Percentiles rank a stretch among this genome's conserved stretches.
phyloP scores from a whole-genome alignment of 108 stramenopile genomes.

The Cyclotella distinguenda region DNA sequence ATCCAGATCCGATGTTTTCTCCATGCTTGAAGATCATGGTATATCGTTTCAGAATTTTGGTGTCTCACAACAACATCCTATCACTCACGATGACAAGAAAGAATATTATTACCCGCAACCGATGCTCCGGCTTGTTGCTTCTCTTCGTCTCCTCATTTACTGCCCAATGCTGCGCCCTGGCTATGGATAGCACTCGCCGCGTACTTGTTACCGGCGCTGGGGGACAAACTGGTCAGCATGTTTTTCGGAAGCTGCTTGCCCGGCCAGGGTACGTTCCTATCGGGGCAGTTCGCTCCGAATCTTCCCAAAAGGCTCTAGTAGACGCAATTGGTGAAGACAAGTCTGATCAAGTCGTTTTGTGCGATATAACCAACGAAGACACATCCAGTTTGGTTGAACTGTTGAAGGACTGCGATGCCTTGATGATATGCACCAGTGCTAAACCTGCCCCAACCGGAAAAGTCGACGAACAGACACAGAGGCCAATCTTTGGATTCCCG shows the following conservation, averaged over 20 bases:
- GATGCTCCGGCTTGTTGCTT: not conserved
- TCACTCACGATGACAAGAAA: not conserved
- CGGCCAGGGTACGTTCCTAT: slow-evolving; percentile 26
- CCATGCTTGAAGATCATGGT: too few species aligned
- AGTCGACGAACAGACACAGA: slow-evolving; percentile 49
- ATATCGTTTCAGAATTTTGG: too few species aligned
- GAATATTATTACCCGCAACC: not conserved
- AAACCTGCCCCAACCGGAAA: slow-evolving; percentile 71
- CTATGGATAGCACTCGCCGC: slow-evolving; percentile 14
- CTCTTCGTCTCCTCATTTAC: not conserved
- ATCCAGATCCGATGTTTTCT: too few species aligned
- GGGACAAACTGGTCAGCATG: slow-evolving; percentile 68
- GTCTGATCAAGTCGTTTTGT: slow-evolving; percentile 46
- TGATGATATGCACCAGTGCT: slow-evolving; percentile 82
- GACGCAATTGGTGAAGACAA: slow-evolving; percentile 29
- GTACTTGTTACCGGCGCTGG: slow-evolving; percentile 74
- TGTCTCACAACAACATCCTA: too few species aligned
- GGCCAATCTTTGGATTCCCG: slow-evolving; percentile 65
- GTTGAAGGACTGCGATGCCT: slow-evolving; percentile 61
- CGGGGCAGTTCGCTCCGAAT: slow-evolving; percentile 55
- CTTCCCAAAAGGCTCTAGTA: slow-evolving; percentile 45
- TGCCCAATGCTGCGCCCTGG: slow-evolving; percentile 20
- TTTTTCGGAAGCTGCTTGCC: slow-evolving; percentile 59
- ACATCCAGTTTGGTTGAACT: slow-evolving; percentile 39
- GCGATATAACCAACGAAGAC: slow-evolving; percentile 55